Conservation (phyloP, 2,329 filamentous ascomycete species). For the Monilinia aucupariae region DNA sequence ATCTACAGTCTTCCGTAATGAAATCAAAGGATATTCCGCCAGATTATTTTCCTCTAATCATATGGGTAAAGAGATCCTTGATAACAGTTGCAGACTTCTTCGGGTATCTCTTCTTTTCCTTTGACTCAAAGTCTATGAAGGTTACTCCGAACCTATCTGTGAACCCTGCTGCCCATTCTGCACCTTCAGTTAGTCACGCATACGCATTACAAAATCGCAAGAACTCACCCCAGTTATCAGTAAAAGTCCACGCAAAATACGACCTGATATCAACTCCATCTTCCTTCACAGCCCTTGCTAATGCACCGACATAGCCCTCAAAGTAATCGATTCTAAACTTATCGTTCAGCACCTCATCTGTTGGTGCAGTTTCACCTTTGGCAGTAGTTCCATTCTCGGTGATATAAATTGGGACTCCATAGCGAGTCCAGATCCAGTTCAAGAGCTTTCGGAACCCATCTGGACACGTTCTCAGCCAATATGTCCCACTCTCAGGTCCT, state of each 20-base stretch:
- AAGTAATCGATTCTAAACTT: constrained; percentile 78
- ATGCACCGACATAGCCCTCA: constrained; percentile 65
- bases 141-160: constrained; percentile 78
- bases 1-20: not conserved
- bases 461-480: constrained; percentile 71
- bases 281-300: constrained; percentile 64
- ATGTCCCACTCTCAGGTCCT: constrained; percentile 72
- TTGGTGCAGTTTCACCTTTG: constrained; percentile 70
- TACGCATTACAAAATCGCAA: not conserved
- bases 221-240: constrained; percentile 47
- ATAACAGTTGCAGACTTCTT: constrained; percentile 77
- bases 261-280: constrained; percentile 73
- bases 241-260: constrained; percentile 80
- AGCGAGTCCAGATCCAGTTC: constrained; percentile 71
- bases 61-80: constrained; percentile 61
- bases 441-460: constrained; percentile 71
- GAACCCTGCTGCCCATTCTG: constrained; percentile 63
- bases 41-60: constrained; percentile 53
- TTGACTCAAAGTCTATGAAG: constrained; percentile 67
- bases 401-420: constrained; percentile 74
- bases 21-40: not conserved
- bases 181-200: not conserved
- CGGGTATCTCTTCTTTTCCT: constrained; percentile 70
- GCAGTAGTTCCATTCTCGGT: constrained; percentile 83
- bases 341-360: constrained; percentile 67